These are phyloP conservation scores for Phytophthora sp. DNA, from an alignment of 352 stramenopile species.

Conservation along the genomic window DNA sequence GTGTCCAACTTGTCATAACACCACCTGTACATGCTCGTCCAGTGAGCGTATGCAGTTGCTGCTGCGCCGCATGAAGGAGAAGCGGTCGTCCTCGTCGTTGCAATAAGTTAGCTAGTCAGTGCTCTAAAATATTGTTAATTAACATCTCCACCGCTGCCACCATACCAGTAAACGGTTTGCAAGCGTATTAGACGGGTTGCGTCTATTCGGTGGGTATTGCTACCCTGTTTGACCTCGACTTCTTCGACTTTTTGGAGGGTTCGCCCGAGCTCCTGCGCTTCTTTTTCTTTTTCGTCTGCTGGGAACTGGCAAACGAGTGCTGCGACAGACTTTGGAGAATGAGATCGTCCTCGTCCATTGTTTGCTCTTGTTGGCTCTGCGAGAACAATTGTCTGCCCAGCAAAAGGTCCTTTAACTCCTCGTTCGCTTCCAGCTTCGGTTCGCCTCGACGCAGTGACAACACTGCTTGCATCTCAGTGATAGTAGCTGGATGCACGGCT, in stretches of 20 bases:
- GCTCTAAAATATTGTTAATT: slow-evolving; percentile 27
- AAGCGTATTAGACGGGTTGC: too few relatives aligned
- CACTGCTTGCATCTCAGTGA: slow-evolving; percentile 51
- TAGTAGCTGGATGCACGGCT: slow-evolving; percentile 4
- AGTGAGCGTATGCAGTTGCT: slow-evolving; percentile 49
- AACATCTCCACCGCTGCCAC: neutral
- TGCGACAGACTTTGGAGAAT: slow-evolving; percentile 84
- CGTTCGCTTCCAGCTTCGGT: slow-evolving; percentile 30
- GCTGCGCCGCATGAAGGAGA: slow-evolving; percentile 44
- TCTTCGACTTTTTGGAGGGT: slow-evolving; percentile 15
- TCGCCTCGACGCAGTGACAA: slow-evolving; percentile 50
- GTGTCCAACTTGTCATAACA: slow-evolving; percentile 38
- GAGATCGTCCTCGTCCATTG: slow-evolving; percentile 67
- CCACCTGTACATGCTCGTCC: slow-evolving; percentile 44
- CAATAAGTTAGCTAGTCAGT: slow-evolving; percentile 15
- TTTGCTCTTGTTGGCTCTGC: slow-evolving; percentile 41
- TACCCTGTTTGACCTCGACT: slow-evolving; percentile 6
- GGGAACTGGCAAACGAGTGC: slow-evolving; percentile 43
- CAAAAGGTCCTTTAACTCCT: slow-evolving; percentile 56
- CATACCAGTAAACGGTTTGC: neutral
- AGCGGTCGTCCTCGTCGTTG: slow-evolving; percentile 37
- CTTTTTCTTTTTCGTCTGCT: slow-evolving; percentile 41
- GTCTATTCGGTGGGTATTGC: slow-evolving; percentile 17
- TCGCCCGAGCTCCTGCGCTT: slow-evolving; percentile 6
- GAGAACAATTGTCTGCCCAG: slow-evolving; percentile 61